Conservation (phyloP, 2,329 filamentous ascomycete genomes). For the Lachnellula willkommii region DNA sequence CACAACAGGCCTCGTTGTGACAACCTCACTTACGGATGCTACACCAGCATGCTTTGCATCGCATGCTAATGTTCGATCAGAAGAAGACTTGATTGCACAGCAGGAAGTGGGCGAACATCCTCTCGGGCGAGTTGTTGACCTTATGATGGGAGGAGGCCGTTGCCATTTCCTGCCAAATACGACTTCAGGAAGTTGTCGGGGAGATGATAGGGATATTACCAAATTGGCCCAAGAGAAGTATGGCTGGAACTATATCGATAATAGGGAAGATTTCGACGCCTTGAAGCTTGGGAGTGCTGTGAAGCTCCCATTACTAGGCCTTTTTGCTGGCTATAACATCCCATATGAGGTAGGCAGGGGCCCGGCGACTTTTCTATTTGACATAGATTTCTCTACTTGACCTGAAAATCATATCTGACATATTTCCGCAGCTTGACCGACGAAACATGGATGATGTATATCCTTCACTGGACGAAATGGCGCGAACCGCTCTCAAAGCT, state of each 20-base stretch:
- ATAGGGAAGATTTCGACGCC: constrained; percentile 68
- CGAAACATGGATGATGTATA: constrained; percentile 72
- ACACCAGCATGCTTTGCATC: constrained; percentile 93
- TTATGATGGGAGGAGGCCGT: constrained; percentile 87
- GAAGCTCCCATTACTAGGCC: constrained; percentile 75
- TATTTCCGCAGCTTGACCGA: constrained; percentile 58
- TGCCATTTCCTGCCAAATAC: constrained; percentile 89
- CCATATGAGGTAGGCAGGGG: constrained; percentile 65
- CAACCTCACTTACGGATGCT: constrained; percentile 89
- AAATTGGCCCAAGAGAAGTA: constrained; percentile 65
- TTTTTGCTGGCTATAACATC: constrained; percentile 77
- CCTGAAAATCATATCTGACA: not conserved
- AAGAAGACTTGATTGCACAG: constrained; percentile 86
- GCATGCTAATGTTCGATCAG: constrained; percentile 72
- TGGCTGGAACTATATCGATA: constrained; percentile 74
- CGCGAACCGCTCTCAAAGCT: constrained; percentile 70
- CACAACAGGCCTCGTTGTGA: constrained; percentile 88
- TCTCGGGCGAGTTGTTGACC: constrained; percentile 78
- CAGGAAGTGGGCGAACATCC: constrained; percentile 88
- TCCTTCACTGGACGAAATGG: constrained; percentile 89
- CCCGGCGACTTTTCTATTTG: not conserved
- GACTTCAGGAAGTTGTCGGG: constrained; percentile 73
- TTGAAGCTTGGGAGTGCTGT: constrained; percentile 62
- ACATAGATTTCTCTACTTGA: not conserved
- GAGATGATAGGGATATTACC: constrained; percentile 71